phyloP scores from a whole-genome alignment of 2,329 filamentous ascomycete species.

The Alternaria atra region DNA sequence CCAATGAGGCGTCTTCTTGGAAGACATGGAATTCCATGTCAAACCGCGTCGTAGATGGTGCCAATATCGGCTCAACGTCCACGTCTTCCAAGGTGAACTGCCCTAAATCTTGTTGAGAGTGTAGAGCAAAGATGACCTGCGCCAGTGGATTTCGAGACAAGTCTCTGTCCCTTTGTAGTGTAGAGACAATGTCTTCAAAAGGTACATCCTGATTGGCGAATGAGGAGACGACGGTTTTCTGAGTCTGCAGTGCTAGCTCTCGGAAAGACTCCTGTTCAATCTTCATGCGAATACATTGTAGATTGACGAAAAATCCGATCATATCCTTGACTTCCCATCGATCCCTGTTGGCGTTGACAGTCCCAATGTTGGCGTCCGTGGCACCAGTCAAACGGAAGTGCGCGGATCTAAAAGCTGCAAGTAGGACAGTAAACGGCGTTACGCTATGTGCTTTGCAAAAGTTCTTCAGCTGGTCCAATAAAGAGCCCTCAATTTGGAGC shows the following conservation, averaged over 20 bases:
- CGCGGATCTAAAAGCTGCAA: constrained; percentile 14
- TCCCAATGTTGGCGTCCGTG: constrained; percentile 16
- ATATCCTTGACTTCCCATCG: constrained; percentile 13
- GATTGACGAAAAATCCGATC: constrained; percentile 24
- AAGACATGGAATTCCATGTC: constrained; percentile 7
- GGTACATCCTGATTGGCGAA: constrained; percentile 4
- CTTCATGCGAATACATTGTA: constrained; percentile 16
- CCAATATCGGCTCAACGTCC: background rate
- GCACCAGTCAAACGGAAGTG: constrained; percentile 14
- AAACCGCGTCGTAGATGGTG: background rate
- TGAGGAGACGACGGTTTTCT: background rate
- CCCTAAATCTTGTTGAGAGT: constrained; percentile 1
- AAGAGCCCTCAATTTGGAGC: background rate
- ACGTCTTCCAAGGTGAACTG: background rate
- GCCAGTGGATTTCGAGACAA: constrained; percentile 1
- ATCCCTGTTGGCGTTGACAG: constrained; percentile 13
- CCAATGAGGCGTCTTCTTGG: background rate
- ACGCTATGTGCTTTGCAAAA: background rate
- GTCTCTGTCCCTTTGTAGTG: background rate
- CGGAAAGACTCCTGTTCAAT: constrained; percentile 12
- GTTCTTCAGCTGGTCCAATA: background rate
- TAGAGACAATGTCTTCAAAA: constrained; percentile 8
- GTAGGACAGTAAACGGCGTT: constrained; percentile 8
- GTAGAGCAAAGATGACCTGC: constrained; percentile 2
- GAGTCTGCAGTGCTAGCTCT: constrained; percentile 4